A percentile compares a stretch with the other conserved stretches of the same genome.
phyloP scores from a whole-genome alignment of 441 rosid genomes.

The Geranium incanum region DNA sequence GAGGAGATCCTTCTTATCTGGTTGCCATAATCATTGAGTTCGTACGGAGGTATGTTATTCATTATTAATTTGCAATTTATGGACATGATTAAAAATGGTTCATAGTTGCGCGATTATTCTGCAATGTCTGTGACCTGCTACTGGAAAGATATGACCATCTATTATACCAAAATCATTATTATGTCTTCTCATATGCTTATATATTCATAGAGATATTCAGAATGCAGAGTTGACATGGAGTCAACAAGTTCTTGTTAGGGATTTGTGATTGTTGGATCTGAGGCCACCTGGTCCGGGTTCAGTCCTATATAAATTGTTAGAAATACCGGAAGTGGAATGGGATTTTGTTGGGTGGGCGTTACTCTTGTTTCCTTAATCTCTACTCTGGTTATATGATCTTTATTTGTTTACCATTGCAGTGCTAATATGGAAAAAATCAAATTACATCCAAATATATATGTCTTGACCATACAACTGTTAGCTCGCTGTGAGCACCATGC shows the following conservation, averaged over 20 bases:
- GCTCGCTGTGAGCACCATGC: conserved; percentile 62
- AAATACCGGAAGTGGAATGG: background rate
- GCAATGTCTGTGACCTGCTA: background rate
- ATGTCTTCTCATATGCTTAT: background rate
- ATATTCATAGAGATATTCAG: background rate
- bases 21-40: conserved; percentile 75
- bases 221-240: background rate
- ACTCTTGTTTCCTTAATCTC: background rate
- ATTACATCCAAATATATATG: conserved; percentile 61
- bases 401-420: conserved; percentile 40
- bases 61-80: background rate
- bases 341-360: background rate
- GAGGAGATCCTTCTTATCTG: conserved; percentile 77
- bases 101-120: background rate
- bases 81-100: conserved; percentile 9
- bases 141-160: background rate
- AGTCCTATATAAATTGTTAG: background rate
- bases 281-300: background rate
- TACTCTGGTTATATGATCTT: background rate
- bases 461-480: conserved; percentile 67
- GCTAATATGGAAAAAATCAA: conserved; percentile 68
- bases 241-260: background rate
- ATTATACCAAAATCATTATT: background rate
- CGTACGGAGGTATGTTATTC: conserved; percentile 63
- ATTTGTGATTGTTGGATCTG: background rate